Conservation (phyloP, 2,329 filamentous ascomycete genomes). For the Ustulina deusta region DNA sequence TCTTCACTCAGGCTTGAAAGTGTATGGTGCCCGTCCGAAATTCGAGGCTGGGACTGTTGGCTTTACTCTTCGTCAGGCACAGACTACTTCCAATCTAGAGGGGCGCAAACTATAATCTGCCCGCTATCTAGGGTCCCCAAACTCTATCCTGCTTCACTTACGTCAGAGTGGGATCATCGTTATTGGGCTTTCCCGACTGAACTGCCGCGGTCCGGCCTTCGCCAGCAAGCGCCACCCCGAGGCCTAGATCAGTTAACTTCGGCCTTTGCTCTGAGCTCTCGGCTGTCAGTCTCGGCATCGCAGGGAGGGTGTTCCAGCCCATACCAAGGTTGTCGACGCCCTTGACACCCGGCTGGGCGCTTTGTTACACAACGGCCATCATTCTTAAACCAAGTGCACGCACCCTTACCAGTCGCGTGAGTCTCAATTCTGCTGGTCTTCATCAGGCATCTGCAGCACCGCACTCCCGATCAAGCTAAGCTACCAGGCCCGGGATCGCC, state of each 20-base stretch:
- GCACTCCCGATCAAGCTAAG: conserved; percentile 14
- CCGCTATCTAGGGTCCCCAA: conserved; percentile 18
- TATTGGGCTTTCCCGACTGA: conserved; percentile 6
- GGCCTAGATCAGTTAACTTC: background rate
- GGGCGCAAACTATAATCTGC: conserved; percentile 16
- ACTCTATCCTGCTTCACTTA: conserved; percentile 26
- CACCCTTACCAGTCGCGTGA: conserved; percentile 11
- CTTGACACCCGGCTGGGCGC: conserved; percentile 13
- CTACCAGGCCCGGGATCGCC: conserved; percentile 11
- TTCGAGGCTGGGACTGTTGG: conserved; percentile 5
- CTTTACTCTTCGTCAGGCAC: conserved; percentile 10
- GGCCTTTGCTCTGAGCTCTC: background rate
- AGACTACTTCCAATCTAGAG: background rate
- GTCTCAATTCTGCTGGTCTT: conserved; percentile 8
- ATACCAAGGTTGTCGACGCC: conserved; percentile 4
- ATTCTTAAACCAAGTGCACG: conserved; percentile 3
- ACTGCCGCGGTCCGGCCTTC: background rate
- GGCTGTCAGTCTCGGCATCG: background rate
- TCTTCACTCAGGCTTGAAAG: background rate
- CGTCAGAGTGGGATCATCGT: conserved; percentile 33
- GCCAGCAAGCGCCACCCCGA: conserved; percentile 12
- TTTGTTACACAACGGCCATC: conserved; percentile 14
- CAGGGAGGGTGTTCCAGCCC: conserved; percentile 1
- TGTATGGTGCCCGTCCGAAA: background rate
- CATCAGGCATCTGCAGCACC: conserved; percentile 13